Base-by-base conservation (phyloP, 768 basidiomycete genomes). In the Leucogyrophana mollusca region DNA sequence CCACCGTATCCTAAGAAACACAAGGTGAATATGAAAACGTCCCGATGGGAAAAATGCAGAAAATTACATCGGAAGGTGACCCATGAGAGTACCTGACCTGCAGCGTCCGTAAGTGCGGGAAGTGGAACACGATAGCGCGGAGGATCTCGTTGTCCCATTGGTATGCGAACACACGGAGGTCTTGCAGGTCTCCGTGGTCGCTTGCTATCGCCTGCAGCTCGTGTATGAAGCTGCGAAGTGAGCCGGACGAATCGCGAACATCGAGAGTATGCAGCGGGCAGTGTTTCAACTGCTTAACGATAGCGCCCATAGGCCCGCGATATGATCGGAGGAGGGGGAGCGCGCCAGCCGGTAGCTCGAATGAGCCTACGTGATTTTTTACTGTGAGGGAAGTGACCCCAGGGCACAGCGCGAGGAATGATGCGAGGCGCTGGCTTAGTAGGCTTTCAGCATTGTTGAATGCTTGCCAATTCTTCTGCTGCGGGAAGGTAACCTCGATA, bases 101-200 rank as follows among this genome's bases (percentile, higher is more conserved):
- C 16, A 78, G 59, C 33, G 65, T 63, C n/a, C 60, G 58, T 5
- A 78, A 52, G 9, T 55, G 46, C 8, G 45, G 49, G 46, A 76
- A 73, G 32, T 73, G 63, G 36, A 61, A 56, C n/a, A 62, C 61
- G 18, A 74, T 52, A 4, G 73, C 73, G 32, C 72, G 65, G 16
- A 77, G 52, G 7, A 77, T 65, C 50, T 77, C 75, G 34, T 71
- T 62, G 46, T 77, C 74, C 76, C 76, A 78, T 43, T 59, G 58
- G 30, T 67, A 60, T n/a, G 67, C 49, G 35, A 73, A 68, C 9
- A 69, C 55, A 22, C 71, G 57, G 11, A 67, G 53, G 0, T 50
- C 48, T n/a, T 67, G 66, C 13, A 73, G 55, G 2, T 47, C 44
- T 1, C 46, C 27, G n/a, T 64, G 52, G 9, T 33, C 27, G 0